Conservation (phyloP, 345 rosid species). For the Citrus sp. region DNA sequence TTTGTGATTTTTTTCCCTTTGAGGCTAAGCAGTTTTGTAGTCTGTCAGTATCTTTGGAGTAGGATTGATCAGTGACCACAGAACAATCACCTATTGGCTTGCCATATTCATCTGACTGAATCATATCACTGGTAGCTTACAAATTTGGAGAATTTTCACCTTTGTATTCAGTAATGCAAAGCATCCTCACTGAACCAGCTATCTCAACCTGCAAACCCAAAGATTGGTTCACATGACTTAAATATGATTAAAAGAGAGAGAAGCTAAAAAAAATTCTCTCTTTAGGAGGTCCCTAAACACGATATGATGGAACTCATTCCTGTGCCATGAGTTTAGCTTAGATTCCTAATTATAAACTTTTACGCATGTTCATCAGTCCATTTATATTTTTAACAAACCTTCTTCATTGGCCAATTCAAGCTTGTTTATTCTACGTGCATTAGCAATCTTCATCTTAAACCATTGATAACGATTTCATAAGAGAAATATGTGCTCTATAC, state of each 20-base stretch:
- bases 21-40: slow-evolving; percentile 33
- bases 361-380: too few relatives aligned
- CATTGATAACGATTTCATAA: too few relatives aligned
- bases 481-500: too few relatives aligned
- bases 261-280: not conserved
- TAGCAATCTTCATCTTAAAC: not conserved
- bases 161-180: slow-evolving; percentile 14
- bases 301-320: not conserved
- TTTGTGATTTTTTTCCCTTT: slow-evolving; percentile 37
- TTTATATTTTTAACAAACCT: not conserved
- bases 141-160: slow-evolving; percentile 26
- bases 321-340: not conserved
- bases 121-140: slow-evolving; percentile 15
- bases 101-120: slow-evolving; percentile 10
- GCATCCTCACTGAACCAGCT: slow-evolving; percentile 8
- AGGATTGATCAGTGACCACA: slow-evolving; percentile 22
- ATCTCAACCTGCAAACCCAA: slow-evolving; percentile 20
- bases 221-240: not conserved
- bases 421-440: not conserved
- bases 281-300: not conserved
- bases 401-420: not conserved
- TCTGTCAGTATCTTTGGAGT: slow-evolving; percentile 32
- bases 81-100: slow-evolving; percentile 16
- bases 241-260: not conserved
- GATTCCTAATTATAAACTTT: too few relatives aligned